phyloP scores from a whole-genome alignment of 2,329 filamentous ascomycete genomes.

The Sporothrix curviconia region DNA sequence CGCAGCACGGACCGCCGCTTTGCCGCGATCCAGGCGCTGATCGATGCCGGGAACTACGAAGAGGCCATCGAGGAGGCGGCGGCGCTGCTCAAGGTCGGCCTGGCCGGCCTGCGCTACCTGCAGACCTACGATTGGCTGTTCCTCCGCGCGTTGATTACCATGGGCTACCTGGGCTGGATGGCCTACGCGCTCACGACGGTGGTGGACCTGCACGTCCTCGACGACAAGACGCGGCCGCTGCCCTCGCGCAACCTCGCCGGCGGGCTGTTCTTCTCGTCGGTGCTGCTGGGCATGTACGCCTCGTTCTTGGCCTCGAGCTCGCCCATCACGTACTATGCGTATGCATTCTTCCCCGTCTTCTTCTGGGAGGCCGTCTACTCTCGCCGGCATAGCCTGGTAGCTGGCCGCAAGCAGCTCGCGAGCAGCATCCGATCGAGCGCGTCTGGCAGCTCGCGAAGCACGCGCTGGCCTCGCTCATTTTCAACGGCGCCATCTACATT shows the following conservation, averaged over 20 bases:
- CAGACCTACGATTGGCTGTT: constrained; percentile 99
- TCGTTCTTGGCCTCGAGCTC: constrained; percentile 75
- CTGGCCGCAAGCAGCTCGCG: constrained; percentile 63
- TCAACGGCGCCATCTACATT: constrained; percentile 64
- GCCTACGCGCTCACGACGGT: constrained; percentile 85
- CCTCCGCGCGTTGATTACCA: constrained; percentile 76
- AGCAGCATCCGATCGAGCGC: constrained; percentile 57
- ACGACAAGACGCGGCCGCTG: constrained; percentile 56
- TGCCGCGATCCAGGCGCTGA: constrained; percentile 59
- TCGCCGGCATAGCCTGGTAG: constrained; percentile 59
- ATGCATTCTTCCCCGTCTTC: constrained; percentile 82
- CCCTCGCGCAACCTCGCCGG: constrained; percentile 56
- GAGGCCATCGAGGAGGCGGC: constrained; percentile 75
- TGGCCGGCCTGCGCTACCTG: constrained; percentile 83
- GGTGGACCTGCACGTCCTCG: constrained; percentile 78
- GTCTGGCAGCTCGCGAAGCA: constrained; percentile 27
- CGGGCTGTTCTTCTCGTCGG: constrained; percentile 63
- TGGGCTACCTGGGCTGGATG: constrained; percentile 94
- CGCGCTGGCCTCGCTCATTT: constrained; percentile 44
- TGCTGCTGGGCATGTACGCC: constrained; percentile 69
- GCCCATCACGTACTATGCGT: constrained; percentile 78
- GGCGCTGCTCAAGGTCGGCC: constrained; percentile 65
- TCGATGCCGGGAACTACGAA: constrained; percentile 59
- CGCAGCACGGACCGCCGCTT: constrained; percentile 53
- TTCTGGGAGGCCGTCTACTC: constrained; percentile 97